These are phyloP conservation scores for Amaranthus tricolor DNA, from an alignment of 179 eudicot genomes.

Conservation along the genomic window DNA sequence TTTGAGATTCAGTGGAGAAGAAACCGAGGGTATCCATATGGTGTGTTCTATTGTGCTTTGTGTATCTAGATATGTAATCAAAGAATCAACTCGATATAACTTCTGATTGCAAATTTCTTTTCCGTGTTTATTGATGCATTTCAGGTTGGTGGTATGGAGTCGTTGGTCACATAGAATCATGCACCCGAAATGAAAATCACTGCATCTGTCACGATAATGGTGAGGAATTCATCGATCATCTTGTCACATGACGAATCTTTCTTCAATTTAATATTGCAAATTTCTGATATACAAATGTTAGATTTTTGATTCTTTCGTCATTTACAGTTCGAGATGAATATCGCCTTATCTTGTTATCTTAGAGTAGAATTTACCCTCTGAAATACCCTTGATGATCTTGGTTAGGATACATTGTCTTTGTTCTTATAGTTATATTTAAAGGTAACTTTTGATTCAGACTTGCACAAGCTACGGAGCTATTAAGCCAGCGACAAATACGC, in stretches of 20 bases:
- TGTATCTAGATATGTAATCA: neutral
- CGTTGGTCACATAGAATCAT: slow-evolving; percentile 73
- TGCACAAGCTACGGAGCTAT: neutral
- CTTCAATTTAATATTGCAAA: neutral
- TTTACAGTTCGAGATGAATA: neutral
- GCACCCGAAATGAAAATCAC: slow-evolving; percentile 38
- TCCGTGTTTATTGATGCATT: slow-evolving; percentile 6
- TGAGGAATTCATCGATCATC: slow-evolving; percentile 25
- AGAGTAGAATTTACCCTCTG: neutral
- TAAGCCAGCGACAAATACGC: neutral
- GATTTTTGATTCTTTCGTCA: neutral
- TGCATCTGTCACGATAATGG: slow-evolving; percentile 65
- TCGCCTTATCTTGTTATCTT: neutral
- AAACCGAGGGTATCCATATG: slow-evolving; percentile 65
- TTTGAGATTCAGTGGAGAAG: slow-evolving; percentile 89
- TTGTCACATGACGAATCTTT: neutral
- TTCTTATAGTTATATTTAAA: neutral
- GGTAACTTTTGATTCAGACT: neutral
- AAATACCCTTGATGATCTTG: neutral
- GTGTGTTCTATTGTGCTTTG: slow-evolving; percentile 30
- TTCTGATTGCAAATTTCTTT: neutral
- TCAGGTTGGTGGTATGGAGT: slow-evolving; percentile 98
- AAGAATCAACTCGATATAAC: neutral
- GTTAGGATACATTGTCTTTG: neutral
- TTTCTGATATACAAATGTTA: neutral